Evolutionary conservation across 2,329 filamentous ascomycete species (phyloP), one percentile per base, ranked within the genome.

Genomic region (Colletotrichum lini): DNA sequence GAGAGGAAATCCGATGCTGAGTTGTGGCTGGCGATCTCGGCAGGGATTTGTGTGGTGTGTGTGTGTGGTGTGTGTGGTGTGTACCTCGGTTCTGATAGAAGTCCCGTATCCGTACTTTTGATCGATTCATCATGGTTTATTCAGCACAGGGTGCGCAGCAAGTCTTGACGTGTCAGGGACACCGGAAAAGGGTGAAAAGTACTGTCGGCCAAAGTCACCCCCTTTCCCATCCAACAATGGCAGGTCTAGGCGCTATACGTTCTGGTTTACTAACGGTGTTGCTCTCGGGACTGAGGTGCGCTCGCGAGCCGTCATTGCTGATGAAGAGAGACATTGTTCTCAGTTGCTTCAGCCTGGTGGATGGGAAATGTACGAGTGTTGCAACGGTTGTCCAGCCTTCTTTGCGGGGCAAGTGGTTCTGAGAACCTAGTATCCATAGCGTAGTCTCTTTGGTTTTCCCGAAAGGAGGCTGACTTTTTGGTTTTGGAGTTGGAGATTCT

Each of bases 391-490:
- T 71, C 68, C 65, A 71, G 68, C 68, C 68, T 71, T 71, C 68
- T 71, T 71, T 71, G 68, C 68, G 68, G 68, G 65, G 68, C 65
- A 71, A 53, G 68, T 71, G 68, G 68, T 68, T 71, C 65, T 71
- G 45, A 18, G 42, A 62, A 67, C 64, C 68, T 53, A 54, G 35
- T 38, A 38, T 38, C 35, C 35, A 38, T 38, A 38, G 35, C 8
- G 30, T 38, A 38, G 65, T 58, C 52, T 23, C n/a, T 63, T 54
- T 71, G 68, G 58, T 68, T 65, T 62, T 67, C 58, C 58, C 40
- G 52, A 53, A 38, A 58, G 45, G 58, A 68, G 58, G 65, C 65
- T 62, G 35, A 38, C 2, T 38, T 38, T 38, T 38, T 38, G 35
- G 42, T 68, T 52, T 68, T 68, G 65, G 57, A 67, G 63, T 71